Evolutionary conservation across 495 filamentous ascomycete genomes (phyloP).

Genomic region (Penicillium simplicissimum): DNA sequence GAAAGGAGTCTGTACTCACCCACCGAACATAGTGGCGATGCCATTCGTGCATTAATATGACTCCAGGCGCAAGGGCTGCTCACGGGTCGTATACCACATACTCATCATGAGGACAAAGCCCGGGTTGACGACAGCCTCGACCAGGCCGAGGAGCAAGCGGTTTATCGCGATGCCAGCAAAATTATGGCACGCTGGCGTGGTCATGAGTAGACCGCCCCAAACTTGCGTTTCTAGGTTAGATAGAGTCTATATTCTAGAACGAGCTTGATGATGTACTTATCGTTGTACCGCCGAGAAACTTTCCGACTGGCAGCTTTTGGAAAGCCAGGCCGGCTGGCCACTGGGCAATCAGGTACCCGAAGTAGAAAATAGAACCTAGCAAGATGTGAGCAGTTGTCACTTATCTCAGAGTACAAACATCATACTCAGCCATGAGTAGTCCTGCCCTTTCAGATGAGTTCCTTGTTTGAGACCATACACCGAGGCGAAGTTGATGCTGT

Average conservation of each 20-base stretch:
- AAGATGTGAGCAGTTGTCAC: neutral
- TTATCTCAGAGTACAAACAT: too few species aligned
- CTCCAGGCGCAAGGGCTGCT: constrained; percentile 57
- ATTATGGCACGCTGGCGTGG: constrained; percentile 40
- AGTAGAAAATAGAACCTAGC: constrained; percentile 55
- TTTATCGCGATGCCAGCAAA: constrained; percentile 47
- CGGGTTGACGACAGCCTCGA: constrained; percentile 58
- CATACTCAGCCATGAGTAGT: constrained; percentile 58
- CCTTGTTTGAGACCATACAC: constrained; percentile 57
- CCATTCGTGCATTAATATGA: constrained; percentile 59
- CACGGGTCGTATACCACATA: constrained; percentile 56
- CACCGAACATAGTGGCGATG: constrained; percentile 56
- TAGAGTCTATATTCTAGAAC: neutral
- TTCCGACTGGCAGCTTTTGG: constrained; percentile 55
- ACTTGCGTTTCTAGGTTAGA: constrained; percentile 21
- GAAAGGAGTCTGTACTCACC: constrained; percentile 23
- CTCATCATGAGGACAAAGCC: constrained; percentile 58
- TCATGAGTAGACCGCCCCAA: constrained; percentile 46
- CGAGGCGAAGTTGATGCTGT: constrained; percentile 60
- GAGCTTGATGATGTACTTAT: constrained; percentile 23
- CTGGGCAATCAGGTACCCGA: constrained; percentile 54
- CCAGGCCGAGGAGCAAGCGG: constrained; percentile 52
- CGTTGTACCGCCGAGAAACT: constrained; percentile 46
- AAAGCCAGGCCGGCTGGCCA: constrained; percentile 53
- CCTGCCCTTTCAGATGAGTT: constrained; percentile 52